Evolutionary conservation across 495 filamentous ascomycete species (phyloP), one percentile per base, ranked within the genome.

Genomic region (Penicillium antarcticum): DNA sequence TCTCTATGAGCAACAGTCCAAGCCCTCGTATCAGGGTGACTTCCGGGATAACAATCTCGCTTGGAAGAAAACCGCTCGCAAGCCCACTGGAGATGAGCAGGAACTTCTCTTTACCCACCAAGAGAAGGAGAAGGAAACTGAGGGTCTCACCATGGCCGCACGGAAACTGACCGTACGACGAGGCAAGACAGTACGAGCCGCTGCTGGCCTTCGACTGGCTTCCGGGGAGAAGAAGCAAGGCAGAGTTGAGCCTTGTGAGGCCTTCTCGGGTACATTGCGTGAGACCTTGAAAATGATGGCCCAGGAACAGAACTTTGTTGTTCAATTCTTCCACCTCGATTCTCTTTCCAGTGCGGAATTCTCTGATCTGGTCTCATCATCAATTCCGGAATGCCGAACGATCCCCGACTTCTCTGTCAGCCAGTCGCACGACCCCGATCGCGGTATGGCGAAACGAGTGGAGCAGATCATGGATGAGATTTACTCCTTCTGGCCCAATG

Each of bases 141-240:
- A 87, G 52, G 80, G 83, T 17, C 77, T 88, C 14, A 81, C 86
- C 14, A 84, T 83, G 35, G 88, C 92, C 5, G 92, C 91, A 9
- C 80, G 91, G 36, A 96, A 96, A 63, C 70, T 96, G 21, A 97
- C 92, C 0, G 92, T 97, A 36, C 95, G 95, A 73, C 79, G 94
- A 61, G 88, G 91, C 32, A 91, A 91, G 62, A 90, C 81, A 41
- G 80, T 96, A 3, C 84, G 89, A 16, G 82, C 84, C 14, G 88
- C 91, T 36, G 80, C 80, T 71, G 80, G 67, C 70, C 77, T 69
- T 52, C 77, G 53, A 67, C 68, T 66, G 46, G 78, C 56, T 12
- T 69, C 66, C 41, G 63, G 65, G 18, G 87, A 91, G 32, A 90
- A 86, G 68, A 77, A 84, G 45, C 79, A 82, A 53, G 85, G 87